Base-by-base conservation (phyloP, 805 yeast genomes). In the Metschnikowia gelsemii region DNA sequence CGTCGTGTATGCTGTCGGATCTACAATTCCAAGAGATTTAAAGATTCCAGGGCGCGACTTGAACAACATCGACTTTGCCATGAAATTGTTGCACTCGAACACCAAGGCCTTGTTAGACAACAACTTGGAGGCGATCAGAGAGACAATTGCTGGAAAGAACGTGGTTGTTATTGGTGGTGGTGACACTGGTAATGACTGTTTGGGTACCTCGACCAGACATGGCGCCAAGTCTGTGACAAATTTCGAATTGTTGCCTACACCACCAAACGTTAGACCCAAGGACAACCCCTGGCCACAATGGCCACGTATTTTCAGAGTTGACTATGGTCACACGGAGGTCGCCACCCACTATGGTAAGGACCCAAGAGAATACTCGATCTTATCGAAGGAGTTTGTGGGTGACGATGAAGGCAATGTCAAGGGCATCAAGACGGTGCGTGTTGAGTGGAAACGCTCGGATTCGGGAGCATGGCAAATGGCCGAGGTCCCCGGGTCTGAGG, bases 231-330 rank as follows among this genome's bases (percentile, higher is more conserved):
- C 95, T 8, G 96, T 93, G 44, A 77, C 82, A 51, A 91, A 91
- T 77, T 93, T 91, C 64, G 99, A 91, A 72, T 76, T 91, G 62
- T 74, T 91, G 55, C 99, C 99, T 45, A 81, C 84, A 56, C 99
- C 99, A 50, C 87, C 97, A 26, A 75, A 75, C 22, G 76, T 79
- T 45, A 80, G 97, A 64, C 84, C 90, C 33, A 86, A 81, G 68
- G 97, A 93, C 68, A 91, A 91, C 69, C 98, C 99, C 66, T 91
- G 99, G 99, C 99, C 99, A 32, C 99, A 91, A 72, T 91, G 98
- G 98, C 98, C 99, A 54, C 78, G 96, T 63, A 80, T 93, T 58
- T 91, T 93, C 84, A 80, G 98, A 60, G 95, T 91, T 46, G 99
- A 91, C 71, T 91, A 91, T 62, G 99, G 99, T 54, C 99, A 91